Base-by-base conservation (phyloP, 768 basidiomycete species). In the Rhizopogon vinicolor region DNA sequence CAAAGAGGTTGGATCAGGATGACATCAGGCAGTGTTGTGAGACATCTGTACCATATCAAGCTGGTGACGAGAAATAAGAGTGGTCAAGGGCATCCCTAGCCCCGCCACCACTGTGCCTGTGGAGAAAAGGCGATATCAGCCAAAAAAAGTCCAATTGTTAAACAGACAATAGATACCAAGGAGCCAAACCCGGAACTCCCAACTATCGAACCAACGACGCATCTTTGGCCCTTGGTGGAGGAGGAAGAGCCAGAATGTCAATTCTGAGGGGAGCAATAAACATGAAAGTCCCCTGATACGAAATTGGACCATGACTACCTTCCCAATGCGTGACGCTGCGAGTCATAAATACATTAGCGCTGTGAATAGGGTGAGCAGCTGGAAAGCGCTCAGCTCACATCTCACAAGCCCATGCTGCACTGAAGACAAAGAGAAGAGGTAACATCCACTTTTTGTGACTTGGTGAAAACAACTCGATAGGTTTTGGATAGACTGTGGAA, bases 241-340 rank as follows among this genome's bases (percentile, higher is more conserved):
- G 19, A 93, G 78, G 67, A 92, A 93, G 29, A 92, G 64, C 91
- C 91, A 93, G 63, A 91, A 92, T 0, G 84, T 75, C 13, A 92
- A 77, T 65, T 91, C 89, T 90, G 66, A 25, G 28, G 14, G 7
- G 29, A 29, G 48, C 1, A 37, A 16, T 35, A 19, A 16, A 49
- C 5, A 16, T 49, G 33, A 7, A 49, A 9, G 9, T 48, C 19
- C 22, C 8, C 3, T 12, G 19, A 14, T 14, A 35, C 5, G 13
- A 22, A 14, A 3, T 37, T 39, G 44, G 22, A 3, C 8, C 52
- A 42, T 42, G 31, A 50, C 62, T 61, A 84, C 89, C 89, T 83
- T 93, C 90, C 29, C 92, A 78, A 69, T 92, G 90, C 2, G 91
- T 90, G 39, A 89, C 78, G 13, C 89, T 91, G 57, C 9, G 44